Evolutionary conservation across 2,329 filamentous ascomycete genomes (phyloP).

Genomic region (Aspergillus terreus): DNA sequence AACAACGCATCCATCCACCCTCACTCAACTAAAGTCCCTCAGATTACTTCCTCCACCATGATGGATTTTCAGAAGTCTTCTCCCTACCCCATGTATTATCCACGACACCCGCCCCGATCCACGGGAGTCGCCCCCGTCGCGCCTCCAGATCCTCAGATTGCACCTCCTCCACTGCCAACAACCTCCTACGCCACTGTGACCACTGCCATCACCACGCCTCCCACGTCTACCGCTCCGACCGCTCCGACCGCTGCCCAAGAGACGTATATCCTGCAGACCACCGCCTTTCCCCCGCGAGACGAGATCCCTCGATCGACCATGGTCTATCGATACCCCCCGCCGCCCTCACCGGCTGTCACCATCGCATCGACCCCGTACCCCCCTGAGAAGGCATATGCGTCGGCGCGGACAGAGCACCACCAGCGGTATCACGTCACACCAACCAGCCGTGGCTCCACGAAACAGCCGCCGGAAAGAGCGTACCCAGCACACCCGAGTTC

Average conservation of each 20-base stretch:
- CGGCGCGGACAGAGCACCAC: constrained; percentile 18
- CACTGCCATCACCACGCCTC: constrained; percentile 10
- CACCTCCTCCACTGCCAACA: constrained; percentile 13
- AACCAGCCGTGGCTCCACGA: constrained; percentile 18
- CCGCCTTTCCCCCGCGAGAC: constrained; percentile 8
- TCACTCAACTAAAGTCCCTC: too few relatives aligned
- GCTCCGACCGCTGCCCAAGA: neutral
- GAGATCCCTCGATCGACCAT: constrained; percentile 12
- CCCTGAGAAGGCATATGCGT: constrained; percentile 17
- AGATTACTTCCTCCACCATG: constrained; percentile 10
- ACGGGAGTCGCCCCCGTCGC: too few relatives aligned
- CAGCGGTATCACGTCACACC: constrained; percentile 19
- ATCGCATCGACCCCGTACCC: constrained; percentile 8
- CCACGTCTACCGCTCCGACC: constrained; percentile 7
- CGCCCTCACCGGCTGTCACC: constrained; percentile 1
- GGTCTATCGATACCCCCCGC: constrained; percentile 9
- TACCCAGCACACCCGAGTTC: neutral
- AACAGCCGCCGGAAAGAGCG: constrained; percentile 16
- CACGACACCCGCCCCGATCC: constrained; percentile 20
- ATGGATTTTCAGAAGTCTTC: constrained; percentile 25
- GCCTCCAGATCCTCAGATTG: too few relatives aligned
- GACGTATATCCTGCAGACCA: constrained; percentile 6
- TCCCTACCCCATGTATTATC: constrained; percentile 22
- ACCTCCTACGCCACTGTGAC: constrained; percentile 21
- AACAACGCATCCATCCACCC: neutral